Percentiles rank a stretch among this genome's conserved stretches.
Conservation (phyloP, 2,329 filamentous ascomycete species). For the Endothia cerciana region DNA sequence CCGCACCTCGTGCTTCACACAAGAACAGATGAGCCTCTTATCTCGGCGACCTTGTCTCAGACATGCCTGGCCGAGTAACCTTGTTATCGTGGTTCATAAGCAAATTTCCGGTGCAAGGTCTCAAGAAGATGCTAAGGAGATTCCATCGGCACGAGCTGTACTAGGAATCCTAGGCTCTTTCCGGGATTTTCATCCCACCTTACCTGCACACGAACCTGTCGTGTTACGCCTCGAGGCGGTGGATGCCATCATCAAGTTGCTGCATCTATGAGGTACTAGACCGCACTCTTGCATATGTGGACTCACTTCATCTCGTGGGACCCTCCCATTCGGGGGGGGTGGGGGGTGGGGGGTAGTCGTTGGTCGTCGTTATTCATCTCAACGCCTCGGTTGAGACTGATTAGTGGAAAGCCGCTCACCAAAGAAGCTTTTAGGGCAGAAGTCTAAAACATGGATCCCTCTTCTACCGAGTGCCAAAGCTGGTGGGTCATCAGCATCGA, state of each 20-base stretch:
- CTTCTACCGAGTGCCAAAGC: too few species aligned
- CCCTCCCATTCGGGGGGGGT: neutral
- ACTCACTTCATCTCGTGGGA: neutral
- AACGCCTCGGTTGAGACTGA: neutral
- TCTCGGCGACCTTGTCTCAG: conserved; percentile 27
- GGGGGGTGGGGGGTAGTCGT: neutral
- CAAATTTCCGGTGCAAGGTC: conserved; percentile 6
- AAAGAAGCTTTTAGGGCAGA: neutral
- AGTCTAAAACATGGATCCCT: too few species aligned
- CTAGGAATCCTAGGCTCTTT: neutral
- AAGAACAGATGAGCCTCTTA: conserved; percentile 24
- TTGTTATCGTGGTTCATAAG: conserved; percentile 8
- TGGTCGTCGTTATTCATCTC: neutral
- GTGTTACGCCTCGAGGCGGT: neutral
- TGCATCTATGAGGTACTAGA: conserved; percentile 1
- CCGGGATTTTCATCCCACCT: neutral
- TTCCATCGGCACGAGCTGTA: neutral
- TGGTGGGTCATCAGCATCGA: too few species aligned
- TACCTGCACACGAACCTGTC: neutral
- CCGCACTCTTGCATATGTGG: conserved; percentile 3
- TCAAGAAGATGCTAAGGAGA: neutral
- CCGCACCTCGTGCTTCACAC: conserved; percentile 21
- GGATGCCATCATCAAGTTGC: neutral
- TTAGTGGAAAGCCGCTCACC: neutral
- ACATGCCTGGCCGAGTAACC: conserved; percentile 20